Base-by-base conservation (phyloP, 495 filamentous ascomycete genomes). In the Talaromyces trachyspermus region DNA sequence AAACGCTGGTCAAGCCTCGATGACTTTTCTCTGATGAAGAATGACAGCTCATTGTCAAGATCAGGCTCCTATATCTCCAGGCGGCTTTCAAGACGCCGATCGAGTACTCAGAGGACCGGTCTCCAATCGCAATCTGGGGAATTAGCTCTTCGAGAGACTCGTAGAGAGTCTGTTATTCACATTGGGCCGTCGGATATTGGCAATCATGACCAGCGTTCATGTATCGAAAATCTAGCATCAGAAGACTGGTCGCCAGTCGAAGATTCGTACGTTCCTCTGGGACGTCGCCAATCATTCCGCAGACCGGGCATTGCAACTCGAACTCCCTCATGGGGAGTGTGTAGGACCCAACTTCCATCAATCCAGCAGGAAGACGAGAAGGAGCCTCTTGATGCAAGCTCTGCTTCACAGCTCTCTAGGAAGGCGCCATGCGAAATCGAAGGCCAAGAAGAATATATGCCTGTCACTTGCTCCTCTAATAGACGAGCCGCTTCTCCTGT, bases 261-360 rank as follows among this genome's bases (percentile, higher is more conserved):
- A 15, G 38, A 53, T 24, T 59, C 53, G 4, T 24, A 51, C 11
- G 66, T 64, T 45, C 66, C 69, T 22, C 54, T 72, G 22, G 71
- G 70, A 20, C 68, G 74, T 36, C 61, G 74, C 20, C 65, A 70
- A 15, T 77, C 74, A 18, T 57, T 76, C 7, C 61, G 74, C 23
- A 74, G 65, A 30, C 74, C 74, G 11, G 71, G 74, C 0, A 58
- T 74, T 36, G 71, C 72, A 12, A 75, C 71, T 10, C 63, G 74
- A 54, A 60, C 61, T 43, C 60, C 69, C 2, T 55, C 63, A 4
- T 54, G 58, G 41, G 37, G 58, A 2, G 38, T 50, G 8, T 33
- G 48, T 32, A 56, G 55, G 17, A 55, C 61, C 19, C 43, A 57
- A 0, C 55, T 59, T 11, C 59, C 61, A 0, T 52, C 57, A 15